These are phyloP conservation scores for Dioscorea cayenensis DNA, from an alignment of 116 monocot genomes.

Conservation along the genomic window DNA sequence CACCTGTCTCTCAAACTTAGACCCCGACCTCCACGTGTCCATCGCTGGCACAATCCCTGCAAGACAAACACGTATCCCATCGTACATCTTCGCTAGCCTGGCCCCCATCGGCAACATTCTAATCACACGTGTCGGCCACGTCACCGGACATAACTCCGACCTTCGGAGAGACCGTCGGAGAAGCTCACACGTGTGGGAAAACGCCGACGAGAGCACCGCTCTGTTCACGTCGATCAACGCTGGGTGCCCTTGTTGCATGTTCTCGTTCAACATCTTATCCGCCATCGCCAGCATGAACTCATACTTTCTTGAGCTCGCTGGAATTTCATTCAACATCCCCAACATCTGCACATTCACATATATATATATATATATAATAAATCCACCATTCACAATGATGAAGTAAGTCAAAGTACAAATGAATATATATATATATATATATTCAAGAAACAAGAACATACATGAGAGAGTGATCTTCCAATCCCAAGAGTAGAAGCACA, in stretches of 20 bases:
- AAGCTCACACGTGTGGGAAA: slow-evolving; percentile 19
- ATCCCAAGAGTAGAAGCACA: not conserved
- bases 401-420: too few relatives aligned
- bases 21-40: not conserved
- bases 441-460: not conserved
- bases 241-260: slow-evolving; percentile 14
- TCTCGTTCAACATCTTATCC: slow-evolving; percentile 59
- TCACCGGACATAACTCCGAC: not conserved
- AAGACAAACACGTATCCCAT: not conserved
- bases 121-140: not conserved
- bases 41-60: not conserved
- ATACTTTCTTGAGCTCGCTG: slow-evolving; percentile 67
- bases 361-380: too few relatives aligned
- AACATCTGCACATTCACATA: not conserved
- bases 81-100: slow-evolving; percentile 20
- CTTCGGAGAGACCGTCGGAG: slow-evolving; percentile 10
- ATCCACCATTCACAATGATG: too few relatives aligned
- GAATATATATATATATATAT: too few relatives aligned
- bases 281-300: slow-evolving; percentile 43
- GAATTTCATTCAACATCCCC: slow-evolving; percentile 15
- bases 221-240: slow-evolving; percentile 19
- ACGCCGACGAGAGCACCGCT: slow-evolving; percentile 34
- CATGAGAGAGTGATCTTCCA: slow-evolving; percentile 3
- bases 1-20: not conserved
- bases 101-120: not conserved